Evolutionary conservation across 2,329 filamentous ascomycete genomes (phyloP).

Genomic region (Aspergillus quadricinctus): DNA sequence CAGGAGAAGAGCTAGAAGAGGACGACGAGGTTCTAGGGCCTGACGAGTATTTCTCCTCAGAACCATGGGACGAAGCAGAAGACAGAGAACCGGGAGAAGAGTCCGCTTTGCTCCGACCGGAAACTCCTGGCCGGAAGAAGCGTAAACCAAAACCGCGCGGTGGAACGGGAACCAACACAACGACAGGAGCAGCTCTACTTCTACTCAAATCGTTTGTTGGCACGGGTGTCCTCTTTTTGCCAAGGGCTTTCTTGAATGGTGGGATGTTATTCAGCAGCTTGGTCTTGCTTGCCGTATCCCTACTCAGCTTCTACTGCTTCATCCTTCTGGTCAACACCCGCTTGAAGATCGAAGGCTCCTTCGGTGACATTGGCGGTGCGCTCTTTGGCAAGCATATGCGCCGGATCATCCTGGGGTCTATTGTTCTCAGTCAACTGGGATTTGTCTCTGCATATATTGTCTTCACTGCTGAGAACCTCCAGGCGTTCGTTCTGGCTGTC

Average conservation of each 20-base stretch:
- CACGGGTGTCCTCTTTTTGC: constrained; percentile 89
- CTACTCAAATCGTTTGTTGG: constrained; percentile 97
- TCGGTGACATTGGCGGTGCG: constrained; percentile 91
- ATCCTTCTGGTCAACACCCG: constrained; percentile 86
- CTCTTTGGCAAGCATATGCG: constrained; percentile 91
- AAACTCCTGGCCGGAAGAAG: constrained; percentile 65
- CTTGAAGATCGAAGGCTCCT: constrained; percentile 83
- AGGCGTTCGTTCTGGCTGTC: constrained; percentile 90
- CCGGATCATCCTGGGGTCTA: constrained; percentile 78
- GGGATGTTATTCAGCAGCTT: constrained; percentile 96
- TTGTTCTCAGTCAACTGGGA: constrained; percentile 91
- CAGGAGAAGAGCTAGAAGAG: constrained; percentile 92
- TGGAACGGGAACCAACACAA: constrained; percentile 69
- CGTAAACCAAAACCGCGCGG: constrained; percentile 72
- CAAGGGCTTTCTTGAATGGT: constrained; percentile 88
- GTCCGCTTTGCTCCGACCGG: constrained; percentile 69
- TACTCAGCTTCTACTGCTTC: constrained; percentile 94
- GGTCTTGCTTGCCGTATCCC: constrained; percentile 79
- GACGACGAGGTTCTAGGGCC: constrained; percentile 85
- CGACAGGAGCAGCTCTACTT: constrained; percentile 74
- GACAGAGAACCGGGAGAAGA: constrained; percentile 80
- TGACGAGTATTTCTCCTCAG: constrained; percentile 87
- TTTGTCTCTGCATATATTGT: constrained; percentile 96
- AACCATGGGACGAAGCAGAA: constrained; percentile 57
- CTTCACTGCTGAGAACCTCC: constrained; percentile 91